Evolutionary conservation across 345 rosid genomes (phyloP).

Genomic region (Barbarea vulgaris): DNA sequence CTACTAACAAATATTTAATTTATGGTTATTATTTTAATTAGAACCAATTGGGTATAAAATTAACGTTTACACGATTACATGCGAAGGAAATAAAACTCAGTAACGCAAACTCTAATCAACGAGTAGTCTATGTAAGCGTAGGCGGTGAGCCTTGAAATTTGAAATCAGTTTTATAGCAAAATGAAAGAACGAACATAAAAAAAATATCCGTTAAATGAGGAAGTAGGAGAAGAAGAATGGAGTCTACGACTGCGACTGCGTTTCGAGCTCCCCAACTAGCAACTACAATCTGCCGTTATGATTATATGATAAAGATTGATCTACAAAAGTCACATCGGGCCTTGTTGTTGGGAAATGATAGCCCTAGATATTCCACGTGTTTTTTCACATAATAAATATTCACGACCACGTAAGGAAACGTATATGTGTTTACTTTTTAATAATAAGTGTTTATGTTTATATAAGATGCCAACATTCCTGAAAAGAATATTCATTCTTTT

Average conservation of each 20-base stretch:
- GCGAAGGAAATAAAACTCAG: neutral
- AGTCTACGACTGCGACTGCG: neutral
- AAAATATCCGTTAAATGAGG: constrained; percentile 1
- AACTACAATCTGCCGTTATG: constrained; percentile 22
- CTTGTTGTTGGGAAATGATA: constrained; percentile 19
- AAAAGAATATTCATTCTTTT: neutral
- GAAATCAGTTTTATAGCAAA: neutral
- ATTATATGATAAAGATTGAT: constrained; percentile 19
- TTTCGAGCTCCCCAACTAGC: constrained; percentile 35
- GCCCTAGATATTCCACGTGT: constrained; percentile 3
- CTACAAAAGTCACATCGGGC: neutral
- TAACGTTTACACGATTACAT: constrained; percentile 14
- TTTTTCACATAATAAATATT: neutral
- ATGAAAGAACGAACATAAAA: neutral
- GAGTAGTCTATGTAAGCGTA: neutral
- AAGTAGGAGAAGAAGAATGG: neutral
- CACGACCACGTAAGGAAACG: neutral
- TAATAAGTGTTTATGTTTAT: too few relatives aligned
- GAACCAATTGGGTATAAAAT: neutral
- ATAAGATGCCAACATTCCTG: too few relatives aligned
- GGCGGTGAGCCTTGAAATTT: neutral
- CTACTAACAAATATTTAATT: too few relatives aligned
- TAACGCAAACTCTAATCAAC: neutral
- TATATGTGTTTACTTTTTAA: neutral
- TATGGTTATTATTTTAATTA: too few relatives aligned